A percentile compares a stretch with the other conserved stretches of the same genome.
Evolutionary conservation across 2,329 filamentous ascomycete species (phyloP).

Genomic region (Helminthosporium solani): DNA sequence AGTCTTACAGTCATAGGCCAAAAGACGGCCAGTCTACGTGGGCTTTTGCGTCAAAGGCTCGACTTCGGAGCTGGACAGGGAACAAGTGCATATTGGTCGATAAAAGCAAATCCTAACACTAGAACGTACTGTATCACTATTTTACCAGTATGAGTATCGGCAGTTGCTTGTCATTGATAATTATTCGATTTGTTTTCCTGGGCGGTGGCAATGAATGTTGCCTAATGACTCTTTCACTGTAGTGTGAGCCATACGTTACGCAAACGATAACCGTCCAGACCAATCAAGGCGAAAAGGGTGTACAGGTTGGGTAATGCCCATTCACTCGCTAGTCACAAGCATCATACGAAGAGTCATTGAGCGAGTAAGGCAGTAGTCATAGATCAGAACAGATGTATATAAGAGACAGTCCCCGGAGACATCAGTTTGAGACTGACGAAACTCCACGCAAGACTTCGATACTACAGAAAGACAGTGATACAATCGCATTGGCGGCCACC

Average conservation of each 20-base stretch:
- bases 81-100: too few relatives aligned
- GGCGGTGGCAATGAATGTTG: too few relatives aligned
- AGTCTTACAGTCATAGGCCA: too few relatives aligned
- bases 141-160: too few relatives aligned
- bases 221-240: neutral
- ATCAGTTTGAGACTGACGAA: constrained; percentile 11
- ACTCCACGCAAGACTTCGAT: constrained; percentile 1
- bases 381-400: constrained; percentile 16
- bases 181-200: too few relatives aligned
- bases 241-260: neutral
- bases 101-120: too few relatives aligned
- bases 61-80: too few relatives aligned
- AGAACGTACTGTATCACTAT: too few relatives aligned
- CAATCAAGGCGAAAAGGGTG: neutral
- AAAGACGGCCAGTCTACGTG: too few relatives aligned
- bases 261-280: neutral
- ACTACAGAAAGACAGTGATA: constrained; percentile 2
- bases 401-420: constrained; percentile 16
- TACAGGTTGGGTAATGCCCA: constrained; percentile 1
- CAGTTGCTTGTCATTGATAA: too few relatives aligned
- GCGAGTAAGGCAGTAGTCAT: constrained; percentile 18
- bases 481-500: constrained; percentile 2
- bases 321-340: constrained; percentile 6
- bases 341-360: constrained; percentile 12
- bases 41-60: too few relatives aligned